Evolutionary conservation across 192 early-diverging fungal genomes (phyloP), one percentile per base, ranked within the genome.

Genomic region (Allomyces macrogynus): DNA sequence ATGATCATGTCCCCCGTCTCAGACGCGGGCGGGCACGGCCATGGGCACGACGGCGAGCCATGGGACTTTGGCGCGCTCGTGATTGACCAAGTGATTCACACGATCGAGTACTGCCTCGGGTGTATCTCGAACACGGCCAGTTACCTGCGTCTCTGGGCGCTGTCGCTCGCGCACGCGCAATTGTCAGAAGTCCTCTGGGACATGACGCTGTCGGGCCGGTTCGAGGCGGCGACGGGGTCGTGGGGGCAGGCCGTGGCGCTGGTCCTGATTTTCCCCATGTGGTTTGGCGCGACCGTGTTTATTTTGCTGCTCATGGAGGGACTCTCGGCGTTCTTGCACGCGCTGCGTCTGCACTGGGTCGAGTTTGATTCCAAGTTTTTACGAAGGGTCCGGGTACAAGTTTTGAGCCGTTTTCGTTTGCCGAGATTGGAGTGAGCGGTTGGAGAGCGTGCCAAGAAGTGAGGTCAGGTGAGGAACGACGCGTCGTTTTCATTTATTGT

Each of bases 301-400:
- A 89, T 89, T 64, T 77, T 92, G 65, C 70, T 92, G 44, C 71
- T 83, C 25, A 93, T 92, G 89, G 90, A 92, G 78, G 89, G 87
- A 3, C 76, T 92, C 32, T 87, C 87, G 61, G 89, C 88, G 4
- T 93, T 89, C 71, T 73, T 95, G 66, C 88, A 91, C 70, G 90
- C 91, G 9, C 81, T 95, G 54, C 89, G 92, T 86, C 76, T 95
- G 64, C 90, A 92, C 77, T 93, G 90, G 89, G 93, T 99, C 57
- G 95, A 99, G 80, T 99, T 99, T 68, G 87, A 97, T 73, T 86
- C 84, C 79, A 99, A 99, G 78, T 97, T 97, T 97, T 69, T 99
- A 99, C 75, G 80, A 84, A 61, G 93, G 89, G 26, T 79, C 82
- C n/a, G 95, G 95, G 65, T 76, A 76, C 65, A 83, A 86, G 72